Percentiles rank a stretch among this genome's conserved stretches.
Evolutionary conservation across 2,329 filamentous ascomycete genomes (phyloP).

Genomic region (Colletotrichum scovillei): DNA sequence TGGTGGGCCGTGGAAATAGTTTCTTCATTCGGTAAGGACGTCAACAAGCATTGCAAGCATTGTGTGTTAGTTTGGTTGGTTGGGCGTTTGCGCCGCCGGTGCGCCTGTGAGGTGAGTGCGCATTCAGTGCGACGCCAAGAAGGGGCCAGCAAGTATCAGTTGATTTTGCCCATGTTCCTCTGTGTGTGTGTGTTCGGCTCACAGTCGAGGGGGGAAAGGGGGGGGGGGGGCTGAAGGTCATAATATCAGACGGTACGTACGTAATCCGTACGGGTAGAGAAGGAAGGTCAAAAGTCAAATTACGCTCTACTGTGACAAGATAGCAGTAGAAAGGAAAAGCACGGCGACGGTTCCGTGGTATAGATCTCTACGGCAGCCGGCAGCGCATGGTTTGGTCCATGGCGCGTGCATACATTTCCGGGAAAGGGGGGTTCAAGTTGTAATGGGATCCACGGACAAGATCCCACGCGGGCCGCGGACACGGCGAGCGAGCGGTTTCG

Average conservation of each 20-base stretch:
- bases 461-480: not conserved
- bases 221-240: too few species aligned
- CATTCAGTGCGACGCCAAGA: slow-evolving; percentile 18
- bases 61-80: not conserved
- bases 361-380: not conserved
- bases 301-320: not conserved
- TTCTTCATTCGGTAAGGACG: not conserved
- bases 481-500: not conserved
- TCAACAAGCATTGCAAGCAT: not conserved
- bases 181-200: not conserved
- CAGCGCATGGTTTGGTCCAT: not conserved
- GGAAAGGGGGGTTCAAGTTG: not conserved
- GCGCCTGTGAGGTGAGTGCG: not conserved
- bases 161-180: not conserved
- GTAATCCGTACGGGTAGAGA: not conserved
- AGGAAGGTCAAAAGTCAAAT: not conserved
- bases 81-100: slow-evolving; percentile 2
- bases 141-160: slow-evolving; percentile 11
- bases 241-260: not conserved
- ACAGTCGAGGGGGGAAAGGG: not conserved
- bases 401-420: not conserved
- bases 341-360: not conserved
- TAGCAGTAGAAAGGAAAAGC: not conserved
- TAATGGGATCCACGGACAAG: not conserved
- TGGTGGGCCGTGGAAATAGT: not conserved